Conservation (phyloP, 805 yeast genomes). For the Clavispora phyllophila region DNA sequence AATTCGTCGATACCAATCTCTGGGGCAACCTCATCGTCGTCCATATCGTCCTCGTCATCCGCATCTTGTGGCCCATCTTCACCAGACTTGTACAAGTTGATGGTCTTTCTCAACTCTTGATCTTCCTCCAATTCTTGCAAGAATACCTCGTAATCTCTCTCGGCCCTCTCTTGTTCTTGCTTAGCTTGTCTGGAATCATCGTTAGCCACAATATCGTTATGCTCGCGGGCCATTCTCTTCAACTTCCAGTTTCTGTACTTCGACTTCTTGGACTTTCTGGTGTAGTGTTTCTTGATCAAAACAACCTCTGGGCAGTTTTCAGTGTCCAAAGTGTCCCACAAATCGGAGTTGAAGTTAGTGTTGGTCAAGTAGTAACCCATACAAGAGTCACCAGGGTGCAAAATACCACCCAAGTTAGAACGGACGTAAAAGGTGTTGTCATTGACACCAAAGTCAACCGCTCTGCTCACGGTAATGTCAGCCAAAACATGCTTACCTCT, state of each 20-base stretch:
- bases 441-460: conserved; percentile 81
- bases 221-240: conserved; percentile 97
- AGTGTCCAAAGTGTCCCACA: conserved; percentile 66
- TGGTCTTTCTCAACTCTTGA: conserved; percentile 83
- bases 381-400: conserved; percentile 95
- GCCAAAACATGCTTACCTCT: conserved; percentile 79
- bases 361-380: conserved; percentile 85
- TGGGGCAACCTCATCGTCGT: conserved; percentile 80
- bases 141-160: conserved; percentile 91
- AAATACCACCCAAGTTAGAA: conserved; percentile 87
- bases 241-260: conserved; percentile 86
- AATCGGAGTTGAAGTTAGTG: conserved; percentile 82
- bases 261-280: conserved; percentile 68
- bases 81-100: conserved; percentile 78
- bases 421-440: conserved; percentile 80
- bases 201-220: conserved; percentile 78
- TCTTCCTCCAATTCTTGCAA: conserved; percentile 97
- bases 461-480: conserved; percentile 86
- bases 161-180: conserved; percentile 88
- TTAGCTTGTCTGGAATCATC: conserved; percentile 66
- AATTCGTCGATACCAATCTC: conserved; percentile 86
- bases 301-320: conserved; percentile 78
- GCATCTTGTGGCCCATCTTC: conserved; percentile 19
- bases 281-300: conserved; percentile 82
- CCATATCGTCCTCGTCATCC: conserved; percentile 38